phyloP scores from a whole-genome alignment of 2,329 filamentous ascomycete genomes.

The Hypoxylon sp. region DNA sequence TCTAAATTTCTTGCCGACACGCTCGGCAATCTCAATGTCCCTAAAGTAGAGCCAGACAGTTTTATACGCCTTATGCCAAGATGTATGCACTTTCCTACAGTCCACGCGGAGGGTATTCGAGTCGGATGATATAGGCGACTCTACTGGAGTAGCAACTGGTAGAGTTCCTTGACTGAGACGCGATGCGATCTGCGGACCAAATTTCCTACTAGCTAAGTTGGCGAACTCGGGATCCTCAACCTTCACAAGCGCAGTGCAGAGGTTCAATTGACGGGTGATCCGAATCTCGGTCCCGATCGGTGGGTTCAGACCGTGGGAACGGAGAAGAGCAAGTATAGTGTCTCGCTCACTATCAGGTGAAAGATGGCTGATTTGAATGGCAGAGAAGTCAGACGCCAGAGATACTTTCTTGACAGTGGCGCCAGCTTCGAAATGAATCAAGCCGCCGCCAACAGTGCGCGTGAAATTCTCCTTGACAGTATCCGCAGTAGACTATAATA shows the following conservation, averaged over 20 bases:
- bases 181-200: constrained; percentile 22
- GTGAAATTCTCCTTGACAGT: background rate
- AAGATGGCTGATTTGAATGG: constrained; percentile 54
- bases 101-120: constrained; percentile 54
- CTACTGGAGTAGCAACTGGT: constrained; percentile 31
- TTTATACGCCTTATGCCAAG: constrained; percentile 55
- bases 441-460: constrained; percentile 46
- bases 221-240: constrained; percentile 52
- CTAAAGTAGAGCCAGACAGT: constrained; percentile 54
- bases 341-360: constrained; percentile 40
- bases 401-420: constrained; percentile 50
- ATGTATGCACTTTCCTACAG: constrained; percentile 55
- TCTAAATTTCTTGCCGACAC: constrained; percentile 44
- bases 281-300: constrained; percentile 31
- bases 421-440: constrained; percentile 55
- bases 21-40: constrained; percentile 37
- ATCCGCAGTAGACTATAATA: background rate
- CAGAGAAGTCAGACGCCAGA: constrained; percentile 57
- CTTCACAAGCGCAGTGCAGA: constrained; percentile 46
- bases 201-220: constrained; percentile 33
- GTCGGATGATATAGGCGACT: constrained; percentile 43
- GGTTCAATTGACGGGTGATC: constrained; percentile 16
- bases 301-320: constrained; percentile 32
- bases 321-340: constrained; percentile 46
- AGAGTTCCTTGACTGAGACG: background rate